Conservation (phyloP, 139 green algal genomes). For the Haematococcus lacustris region DNA sequence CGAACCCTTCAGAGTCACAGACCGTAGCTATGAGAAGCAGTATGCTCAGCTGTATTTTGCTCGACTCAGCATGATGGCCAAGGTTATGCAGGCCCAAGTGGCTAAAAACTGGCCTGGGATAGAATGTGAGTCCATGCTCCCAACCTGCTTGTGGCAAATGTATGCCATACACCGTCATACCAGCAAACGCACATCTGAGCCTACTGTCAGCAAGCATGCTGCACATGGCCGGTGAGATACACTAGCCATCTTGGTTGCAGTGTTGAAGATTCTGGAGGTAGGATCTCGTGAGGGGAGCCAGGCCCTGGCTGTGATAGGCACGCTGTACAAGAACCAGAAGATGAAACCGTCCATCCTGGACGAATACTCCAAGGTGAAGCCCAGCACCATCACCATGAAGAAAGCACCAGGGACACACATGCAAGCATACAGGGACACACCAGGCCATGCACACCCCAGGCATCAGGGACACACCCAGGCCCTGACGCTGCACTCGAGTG, state of each 20-base stretch:
- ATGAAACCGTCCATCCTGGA: slow-evolving; percentile 93
- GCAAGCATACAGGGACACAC: too few species aligned
- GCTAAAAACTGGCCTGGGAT: slow-evolving; percentile 61
- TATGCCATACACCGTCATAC: not conserved
- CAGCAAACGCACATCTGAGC: not conserved
- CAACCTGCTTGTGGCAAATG: not conserved
- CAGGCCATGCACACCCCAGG: too few species aligned
- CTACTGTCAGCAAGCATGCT: not conserved
- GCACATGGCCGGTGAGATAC: not conserved
- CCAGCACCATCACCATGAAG: too few species aligned
- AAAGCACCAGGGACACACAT: too few species aligned
- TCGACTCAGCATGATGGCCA: slow-evolving; percentile 60
- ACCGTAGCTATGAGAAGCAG: slow-evolving; percentile 69
- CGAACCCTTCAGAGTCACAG: slow-evolving; percentile 35
- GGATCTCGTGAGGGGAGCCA: not conserved
- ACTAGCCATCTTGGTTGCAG: slow-evolving; percentile 18
- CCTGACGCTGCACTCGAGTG: too few species aligned
- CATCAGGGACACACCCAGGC: too few species aligned
- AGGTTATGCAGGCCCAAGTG: slow-evolving; percentile 30
- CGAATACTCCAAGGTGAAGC: slow-evolving; percentile 90
- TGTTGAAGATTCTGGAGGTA: slow-evolving; percentile 69
- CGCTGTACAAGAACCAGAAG: slow-evolving; percentile 95
- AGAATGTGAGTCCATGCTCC: slow-evolving; percentile 26
- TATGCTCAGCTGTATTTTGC: slow-evolving; percentile 92
- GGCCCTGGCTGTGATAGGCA: slow-evolving; percentile 77